Evolutionary conservation across 73 alveolate species (phyloP), one percentile per base, ranked within the genome.

Genomic region (Uronychia binucleata): DNA sequence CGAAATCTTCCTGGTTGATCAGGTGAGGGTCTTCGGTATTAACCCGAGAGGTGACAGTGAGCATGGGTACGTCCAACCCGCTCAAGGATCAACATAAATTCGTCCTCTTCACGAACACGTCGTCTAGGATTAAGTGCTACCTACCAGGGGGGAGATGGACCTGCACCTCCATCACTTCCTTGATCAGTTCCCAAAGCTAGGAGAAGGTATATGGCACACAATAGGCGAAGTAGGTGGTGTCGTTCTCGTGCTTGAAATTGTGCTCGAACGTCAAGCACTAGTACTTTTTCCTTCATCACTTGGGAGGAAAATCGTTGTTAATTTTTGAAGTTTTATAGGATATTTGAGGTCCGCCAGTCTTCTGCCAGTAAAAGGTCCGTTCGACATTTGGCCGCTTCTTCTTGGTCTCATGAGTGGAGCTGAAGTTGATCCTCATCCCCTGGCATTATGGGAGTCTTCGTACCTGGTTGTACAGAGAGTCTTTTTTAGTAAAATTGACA

Each of bases 401-500:
- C n/a, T n/a, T n/a, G n/a, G n/a, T n/a, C n/a, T n/a, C n/a, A n/a
- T n/a, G n/a, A n/a, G n/a, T n/a, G n/a, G n/a, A n/a, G n/a, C n/a
- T n/a, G n/a, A n/a, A n/a, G n/a, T n/a, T n/a, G n/a, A n/a, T n/a
- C n/a, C n/a, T n/a, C n/a, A n/a, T n/a, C n/a, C n/a, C n/a, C n/a
- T n/a, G n/a, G n/a, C n/a, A n/a, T n/a, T n/a, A n/a, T n/a, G n/a
- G n/a, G n/a, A n/a, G n/a, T n/a, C n/a, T n/a, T n/a, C n/a, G n/a
- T n/a, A n/a, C 94, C 32, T 83, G 58, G 78, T 82, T 83, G 67
- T 83, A 97, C 31, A 92, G 91, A 57, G 96, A 86, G 58, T 86
- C 90, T 27, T 84, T 79, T 83, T 96, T 95, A 30, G 94, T 84
- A 77, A 96, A 95, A 87, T 97, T 97, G 86, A 96, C 87, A 30